phyloP scores from a whole-genome alignment of 257 asterid species.

The Fraxinus quadrangulata region DNA sequence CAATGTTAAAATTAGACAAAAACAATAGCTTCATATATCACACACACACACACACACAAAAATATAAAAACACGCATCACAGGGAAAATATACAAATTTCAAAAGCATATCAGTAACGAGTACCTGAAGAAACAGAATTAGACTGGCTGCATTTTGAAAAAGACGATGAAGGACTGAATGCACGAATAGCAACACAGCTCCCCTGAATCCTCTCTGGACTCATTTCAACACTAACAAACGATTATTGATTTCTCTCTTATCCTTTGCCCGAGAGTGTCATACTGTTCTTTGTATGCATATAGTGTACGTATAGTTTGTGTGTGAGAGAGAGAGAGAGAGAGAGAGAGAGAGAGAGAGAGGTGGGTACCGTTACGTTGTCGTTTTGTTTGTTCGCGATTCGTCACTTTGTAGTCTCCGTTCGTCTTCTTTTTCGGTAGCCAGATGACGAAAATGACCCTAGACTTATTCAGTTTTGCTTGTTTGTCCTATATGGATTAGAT shows the following conservation, averaged over 20 bases:
- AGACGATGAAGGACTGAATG: conserved; percentile 33
- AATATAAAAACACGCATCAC: neutral
- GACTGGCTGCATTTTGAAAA: conserved; percentile 37
- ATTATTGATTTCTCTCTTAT: neutral
- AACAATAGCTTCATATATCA: neutral
- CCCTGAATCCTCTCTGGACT: conserved; percentile 37
- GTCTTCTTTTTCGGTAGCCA: neutral
- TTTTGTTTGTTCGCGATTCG: conserved; percentile 22
- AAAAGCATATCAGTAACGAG: neutral
- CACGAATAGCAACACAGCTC: conserved; percentile 40
- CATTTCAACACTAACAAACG: conserved; percentile 23
- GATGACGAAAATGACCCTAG: conserved; percentile 17
- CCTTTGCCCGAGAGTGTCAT: neutral
- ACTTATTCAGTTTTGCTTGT: neutral
- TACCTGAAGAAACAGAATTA: conserved; percentile 38
- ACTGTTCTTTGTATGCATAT: neutral
- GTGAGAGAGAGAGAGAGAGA: neutral
- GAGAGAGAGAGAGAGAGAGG: neutral
- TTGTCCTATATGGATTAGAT: neutral
- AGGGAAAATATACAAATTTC: neutral
- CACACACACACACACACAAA: neutral
- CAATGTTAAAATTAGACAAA: neutral
- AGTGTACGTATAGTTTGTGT: neutral
- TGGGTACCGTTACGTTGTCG: conserved; percentile 17
- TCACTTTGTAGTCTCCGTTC: conserved; percentile 26